Evolutionary conservation across 768 basidiomycete species (phyloP), one percentile per base, ranked within the genome.

Genomic region (Pisolithus sp.): DNA sequence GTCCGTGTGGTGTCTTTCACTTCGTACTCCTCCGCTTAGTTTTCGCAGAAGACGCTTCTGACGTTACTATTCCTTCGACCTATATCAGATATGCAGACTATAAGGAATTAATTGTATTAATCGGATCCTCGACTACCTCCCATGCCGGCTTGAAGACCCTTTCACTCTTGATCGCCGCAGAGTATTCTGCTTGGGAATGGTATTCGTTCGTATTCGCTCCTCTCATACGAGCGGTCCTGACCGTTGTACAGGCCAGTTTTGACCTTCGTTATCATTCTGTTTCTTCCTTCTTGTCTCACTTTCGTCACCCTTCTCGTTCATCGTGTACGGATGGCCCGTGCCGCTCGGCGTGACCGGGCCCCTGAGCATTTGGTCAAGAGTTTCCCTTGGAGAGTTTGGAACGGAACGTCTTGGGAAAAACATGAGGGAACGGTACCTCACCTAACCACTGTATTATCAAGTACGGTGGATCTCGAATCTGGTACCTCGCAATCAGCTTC

Each of bases 81-180:
- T 97, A 91, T 68, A 89, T 98, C 68, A 88, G 81, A 47, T 87
- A 84, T 58, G 78, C 87, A 36, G 88, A 92, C 58, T 97, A 92
- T 67, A 67, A 75, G 49, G 74, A 80, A 43, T 75, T 98, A 24
- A 76, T 74, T 50, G 70, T 76, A n/a, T 73, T 93, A 52, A 87
- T 94, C 53, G 68, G 75, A 21, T 68, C 77, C 24, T 89, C 86
- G 36, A 90, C 89, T 53, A 86, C 86, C 3, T 86, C 88, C 20
- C 86, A 91, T 61, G 82, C 83, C 36, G 89, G 87, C 39, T 60
- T 90, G 46, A 78, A 74, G 40, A 91, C 89, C 0, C 76, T 92
- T 26, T 86, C 87, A 2, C 70, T 92, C 23, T 73, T 86, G 52
- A 85, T 92, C 59, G 87, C 80, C 13, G 82, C 85, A 5, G 86